Conservation (phyloP, 768 basidiomycete genomes). For the Lentinus brumalis region DNA sequence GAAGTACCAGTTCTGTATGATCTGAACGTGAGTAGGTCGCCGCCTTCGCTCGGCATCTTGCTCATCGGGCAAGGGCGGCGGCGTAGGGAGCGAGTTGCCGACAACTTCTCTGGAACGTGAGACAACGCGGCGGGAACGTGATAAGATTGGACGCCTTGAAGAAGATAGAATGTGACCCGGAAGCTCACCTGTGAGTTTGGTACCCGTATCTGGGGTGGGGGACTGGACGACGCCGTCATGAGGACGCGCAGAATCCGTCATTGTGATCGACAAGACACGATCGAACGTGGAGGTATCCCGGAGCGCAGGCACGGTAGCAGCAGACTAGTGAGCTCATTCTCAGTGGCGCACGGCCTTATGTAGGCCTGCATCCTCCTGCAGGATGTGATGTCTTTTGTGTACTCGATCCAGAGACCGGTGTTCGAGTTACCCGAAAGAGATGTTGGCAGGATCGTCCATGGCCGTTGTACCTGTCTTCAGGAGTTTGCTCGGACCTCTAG, state of each 20-base stretch:
- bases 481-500: slow-evolving; percentile 5
- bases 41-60: not conserved
- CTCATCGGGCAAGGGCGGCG: not conserved
- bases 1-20: not conserved
- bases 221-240: not conserved
- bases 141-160: not conserved
- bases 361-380: not conserved
- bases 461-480: slow-evolving; percentile 4
- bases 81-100: not conserved
- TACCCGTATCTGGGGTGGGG: not conserved
- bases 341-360: slow-evolving; percentile 1
- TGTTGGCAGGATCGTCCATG: not conserved
- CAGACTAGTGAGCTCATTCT: not conserved
- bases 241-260: not conserved
- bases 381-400: not conserved
- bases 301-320: not conserved
- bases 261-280: not conserved
- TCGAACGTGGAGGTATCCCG: not conserved
- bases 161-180: not conserved
- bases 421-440: slow-evolving; percentile 3
- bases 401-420: not conserved
- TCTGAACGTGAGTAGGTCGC: not conserved
- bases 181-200: not conserved
- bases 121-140: not conserved
- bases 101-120: not conserved